Conservation (phyloP, 192 early-diverging fungal species). For the Chytriomyces sp. region DNA sequence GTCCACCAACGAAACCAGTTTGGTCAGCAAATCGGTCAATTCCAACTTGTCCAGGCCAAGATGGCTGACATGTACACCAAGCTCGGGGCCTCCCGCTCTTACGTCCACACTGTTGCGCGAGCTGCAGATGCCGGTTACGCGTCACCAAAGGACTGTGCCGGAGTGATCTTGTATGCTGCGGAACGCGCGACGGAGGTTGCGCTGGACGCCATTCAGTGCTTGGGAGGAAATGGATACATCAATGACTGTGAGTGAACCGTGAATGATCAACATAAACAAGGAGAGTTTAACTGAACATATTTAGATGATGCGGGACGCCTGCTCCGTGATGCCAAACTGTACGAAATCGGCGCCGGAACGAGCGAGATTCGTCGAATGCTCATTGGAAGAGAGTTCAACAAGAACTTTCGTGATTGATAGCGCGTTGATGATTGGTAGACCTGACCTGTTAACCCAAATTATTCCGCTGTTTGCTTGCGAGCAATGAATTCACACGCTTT, state of each 20-base stretch:
- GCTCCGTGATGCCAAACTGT: constrained; percentile 90
- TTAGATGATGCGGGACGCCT: constrained; percentile 71
- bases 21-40: constrained; percentile 79
- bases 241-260: constrained; percentile 67
- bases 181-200: constrained; percentile 93
- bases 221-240: constrained; percentile 95
- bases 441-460: no score
- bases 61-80: constrained; percentile 98
- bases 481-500: no score
- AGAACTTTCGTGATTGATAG: constrained; percentile 44
- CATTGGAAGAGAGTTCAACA: constrained; percentile 72
- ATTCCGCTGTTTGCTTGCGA: no score
- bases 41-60: constrained; percentile 91
- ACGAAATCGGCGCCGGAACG: constrained; percentile 96
- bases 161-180: constrained; percentile 89
- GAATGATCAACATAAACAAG: not conserved
- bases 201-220: constrained; percentile 89
- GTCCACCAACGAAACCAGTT: constrained; percentile 89
- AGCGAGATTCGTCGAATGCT: constrained; percentile 92
- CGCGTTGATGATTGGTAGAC: no score
- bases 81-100: constrained; percentile 83
- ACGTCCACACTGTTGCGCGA: constrained; percentile 87
- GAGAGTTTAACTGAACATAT: not conserved
- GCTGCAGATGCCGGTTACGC: constrained; percentile 78
- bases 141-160: constrained; percentile 77